Evolutionary conservation across 352 stramenopile species (phyloP).

Genomic region (Elongisporangium undulatum): DNA sequence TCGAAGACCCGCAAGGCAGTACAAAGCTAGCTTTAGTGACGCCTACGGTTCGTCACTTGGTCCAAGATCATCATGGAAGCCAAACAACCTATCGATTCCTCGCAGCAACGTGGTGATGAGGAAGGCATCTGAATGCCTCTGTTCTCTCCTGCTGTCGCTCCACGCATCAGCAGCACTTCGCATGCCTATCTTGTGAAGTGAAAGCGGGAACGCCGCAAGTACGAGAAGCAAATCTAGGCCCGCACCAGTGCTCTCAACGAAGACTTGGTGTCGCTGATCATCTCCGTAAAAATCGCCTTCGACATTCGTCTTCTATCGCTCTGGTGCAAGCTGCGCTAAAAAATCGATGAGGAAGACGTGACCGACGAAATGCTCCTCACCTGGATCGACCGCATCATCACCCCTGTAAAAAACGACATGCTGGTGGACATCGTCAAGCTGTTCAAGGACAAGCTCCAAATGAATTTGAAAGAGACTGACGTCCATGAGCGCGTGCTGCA

Average conservation of each 20-base stretch:
- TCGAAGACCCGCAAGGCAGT: no score
- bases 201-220: not conserved
- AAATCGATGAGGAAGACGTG: not conserved
- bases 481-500: conserved; percentile 12
- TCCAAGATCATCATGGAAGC: no score
- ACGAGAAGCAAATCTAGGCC: not conserved
- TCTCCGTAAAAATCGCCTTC: not conserved
- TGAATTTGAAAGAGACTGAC: conserved; percentile 10
- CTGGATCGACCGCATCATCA: conserved; percentile 14
- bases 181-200: not conserved
- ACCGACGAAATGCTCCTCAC: conserved; percentile 10
- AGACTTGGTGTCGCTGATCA: not conserved
- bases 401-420: conserved; percentile 12
- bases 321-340: not conserved
- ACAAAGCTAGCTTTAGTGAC: no score
- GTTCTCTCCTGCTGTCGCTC: not conserved
- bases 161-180: not conserved
- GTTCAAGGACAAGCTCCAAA: conserved; percentile 12
- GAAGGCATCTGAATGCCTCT: not conserved
- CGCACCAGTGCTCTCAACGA: not conserved
- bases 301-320: not conserved
- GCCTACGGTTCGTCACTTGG: no score
- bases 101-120: not conserved
- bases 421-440: conserved; percentile 11
- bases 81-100: no score